Evolutionary conservation across 495 filamentous ascomycete species (phyloP).

Genomic region (Viridothelium virens): DNA sequence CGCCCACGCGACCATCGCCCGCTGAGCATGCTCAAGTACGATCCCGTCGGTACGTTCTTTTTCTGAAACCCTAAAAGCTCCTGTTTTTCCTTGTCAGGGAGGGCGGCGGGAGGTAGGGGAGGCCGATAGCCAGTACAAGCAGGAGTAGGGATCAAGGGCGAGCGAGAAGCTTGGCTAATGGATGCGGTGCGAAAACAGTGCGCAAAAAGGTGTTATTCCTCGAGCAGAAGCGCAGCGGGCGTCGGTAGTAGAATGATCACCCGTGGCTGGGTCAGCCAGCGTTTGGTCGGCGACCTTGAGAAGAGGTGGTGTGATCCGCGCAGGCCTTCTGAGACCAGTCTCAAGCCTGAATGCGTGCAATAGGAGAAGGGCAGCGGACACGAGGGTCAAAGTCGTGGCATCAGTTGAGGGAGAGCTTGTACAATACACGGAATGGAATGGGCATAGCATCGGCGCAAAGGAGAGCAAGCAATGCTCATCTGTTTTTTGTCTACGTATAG

Average conservation of each 20-base stretch:
- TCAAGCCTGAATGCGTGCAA: too few species aligned
- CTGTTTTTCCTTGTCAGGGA: not conserved
- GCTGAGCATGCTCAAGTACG: conserved; percentile 97
- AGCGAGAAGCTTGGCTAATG: conserved; percentile 13
- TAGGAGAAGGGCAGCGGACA: too few species aligned
- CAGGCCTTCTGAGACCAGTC: too few species aligned
- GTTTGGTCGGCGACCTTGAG: not conserved
- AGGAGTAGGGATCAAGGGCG: too few species aligned
- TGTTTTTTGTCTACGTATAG: not conserved
- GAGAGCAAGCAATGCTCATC: not conserved
- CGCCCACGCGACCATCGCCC: conserved; percentile 74
- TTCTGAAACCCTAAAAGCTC: not conserved
- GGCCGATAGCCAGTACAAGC: too few species aligned
- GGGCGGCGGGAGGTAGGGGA: too few species aligned
- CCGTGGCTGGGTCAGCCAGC: too few species aligned
- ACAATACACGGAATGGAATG: not conserved
- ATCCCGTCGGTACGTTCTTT: conserved; percentile 76
- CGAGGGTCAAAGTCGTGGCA: not conserved
- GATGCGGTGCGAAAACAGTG: conserved; percentile 39
- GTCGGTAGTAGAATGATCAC: not conserved
- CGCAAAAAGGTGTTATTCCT: conserved; percentile 85
- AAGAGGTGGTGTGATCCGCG: not conserved
- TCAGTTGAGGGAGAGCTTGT: not conserved
- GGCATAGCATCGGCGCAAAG: not conserved
- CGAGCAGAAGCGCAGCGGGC: conserved; percentile 62